Conservation (phyloP, 805 yeast species). For the Tetrapisispora arboricola region DNA sequence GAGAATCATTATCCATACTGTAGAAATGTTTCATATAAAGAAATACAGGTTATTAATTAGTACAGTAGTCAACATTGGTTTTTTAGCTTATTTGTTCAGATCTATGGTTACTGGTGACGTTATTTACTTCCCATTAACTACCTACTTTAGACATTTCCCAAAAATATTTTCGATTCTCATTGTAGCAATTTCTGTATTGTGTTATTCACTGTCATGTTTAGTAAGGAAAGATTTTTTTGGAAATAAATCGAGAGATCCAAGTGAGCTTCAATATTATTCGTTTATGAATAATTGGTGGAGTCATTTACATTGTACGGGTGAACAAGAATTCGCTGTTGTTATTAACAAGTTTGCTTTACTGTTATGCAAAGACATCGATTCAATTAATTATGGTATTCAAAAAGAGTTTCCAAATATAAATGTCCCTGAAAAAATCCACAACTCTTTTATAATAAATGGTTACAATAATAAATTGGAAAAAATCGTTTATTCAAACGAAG, state of each 20-base stretch:
- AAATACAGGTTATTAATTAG: constrained; percentile 55
- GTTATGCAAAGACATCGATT: constrained; percentile 17
- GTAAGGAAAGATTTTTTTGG: constrained; percentile 35
- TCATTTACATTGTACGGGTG: constrained; percentile 23
- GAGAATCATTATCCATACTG: constrained; percentile 52
- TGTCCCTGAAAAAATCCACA: constrained; percentile 14
- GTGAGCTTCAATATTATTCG: constrained; percentile 23
- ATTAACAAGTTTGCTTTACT: constrained; percentile 15
- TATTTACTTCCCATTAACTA: constrained; percentile 43
- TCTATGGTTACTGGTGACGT: constrained; percentile 40
- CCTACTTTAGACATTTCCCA: constrained; percentile 54
- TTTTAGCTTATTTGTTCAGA: constrained; percentile 34
- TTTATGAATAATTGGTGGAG: constrained; percentile 31
- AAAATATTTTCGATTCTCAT: constrained; percentile 41
- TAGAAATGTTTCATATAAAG: constrained; percentile 45
- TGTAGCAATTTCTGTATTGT: constrained; percentile 43
- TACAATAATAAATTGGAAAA: constrained; percentile 10
- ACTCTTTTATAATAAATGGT: constrained; percentile 14
- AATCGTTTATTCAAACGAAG: neutral
- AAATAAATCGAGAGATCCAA: constrained; percentile 4
- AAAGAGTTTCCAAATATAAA: constrained; percentile 19
- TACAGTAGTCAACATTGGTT: constrained; percentile 43
- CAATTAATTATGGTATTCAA: constrained; percentile 17
- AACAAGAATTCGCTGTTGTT: constrained; percentile 21
- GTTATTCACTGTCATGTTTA: constrained; percentile 49